Evolutionary conservation across 805 yeast species (phyloP), one percentile per base, ranked within the genome.

Genomic region (Metschnikowia gelsemii): DNA sequence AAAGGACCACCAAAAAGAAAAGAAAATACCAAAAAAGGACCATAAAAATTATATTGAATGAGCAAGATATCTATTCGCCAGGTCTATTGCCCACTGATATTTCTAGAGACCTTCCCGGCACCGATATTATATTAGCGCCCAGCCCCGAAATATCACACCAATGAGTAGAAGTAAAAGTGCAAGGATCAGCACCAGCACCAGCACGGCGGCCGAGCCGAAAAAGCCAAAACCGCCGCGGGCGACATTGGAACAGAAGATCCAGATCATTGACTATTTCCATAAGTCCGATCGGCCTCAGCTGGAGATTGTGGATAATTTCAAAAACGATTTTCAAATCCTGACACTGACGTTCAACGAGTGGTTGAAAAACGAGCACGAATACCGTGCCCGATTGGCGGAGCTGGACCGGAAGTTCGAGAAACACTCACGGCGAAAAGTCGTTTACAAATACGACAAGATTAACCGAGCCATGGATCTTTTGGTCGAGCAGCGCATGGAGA

Each of bases 301-400:
- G 62, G 80, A 74, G 47, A 74, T 80, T 0, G 84, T 79, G 16
- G 78, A 78, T 32, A 59, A 67, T 34, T 79, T 72, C 58, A 72
- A 70, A 46, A 64, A 73, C 39, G 66, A 66, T 46, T 69, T 74
- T 36, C 68, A 82, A 12, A 78, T 79, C 9, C 75, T 80, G n/a
- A 77, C 83, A 1, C 76, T 81, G 19, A 72, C 79, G 12, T 72
- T 79, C 49, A 71, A 79, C 51, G 84, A 79, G 52, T 79, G 85
- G 85, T 54, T 79, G 29, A 78, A 77, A 56, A 64, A 70, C 43
- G 84, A 79, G 54, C 59, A 50, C 3, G 77, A 77, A 17, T 57
- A 79, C 30, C 55, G 82, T n/a, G 62, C 61, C 35, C 57, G 81
- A 35, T 69, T 67, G 49, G 61, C 54, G 38, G 70, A 64, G 42